phyloP scores from a whole-genome alignment of 2,329 filamentous ascomycete genomes.

The Kalmusia sp. region DNA sequence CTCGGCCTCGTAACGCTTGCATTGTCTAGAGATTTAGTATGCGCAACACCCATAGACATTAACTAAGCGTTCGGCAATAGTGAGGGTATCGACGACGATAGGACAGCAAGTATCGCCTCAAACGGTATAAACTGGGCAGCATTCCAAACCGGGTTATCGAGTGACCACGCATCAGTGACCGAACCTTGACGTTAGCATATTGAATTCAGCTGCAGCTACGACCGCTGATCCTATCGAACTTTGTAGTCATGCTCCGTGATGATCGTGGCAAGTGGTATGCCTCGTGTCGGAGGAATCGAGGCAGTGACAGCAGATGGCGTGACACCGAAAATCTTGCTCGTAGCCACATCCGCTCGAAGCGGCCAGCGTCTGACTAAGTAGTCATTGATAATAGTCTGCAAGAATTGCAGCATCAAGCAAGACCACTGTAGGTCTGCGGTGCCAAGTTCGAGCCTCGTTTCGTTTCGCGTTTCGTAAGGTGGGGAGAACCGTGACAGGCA shows the following conservation, averaged over 20 bases:
- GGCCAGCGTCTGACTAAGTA: background rate
- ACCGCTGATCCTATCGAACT: background rate
- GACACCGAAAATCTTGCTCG: background rate
- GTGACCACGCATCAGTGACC: conserved; percentile 1
- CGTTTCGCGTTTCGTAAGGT: conserved; percentile 20
- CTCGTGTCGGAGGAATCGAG: background rate
- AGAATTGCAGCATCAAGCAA: background rate
- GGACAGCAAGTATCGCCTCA: background rate
- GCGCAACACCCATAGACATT: background rate
- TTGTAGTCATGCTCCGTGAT: background rate
- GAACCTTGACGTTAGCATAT: conserved; percentile 7
- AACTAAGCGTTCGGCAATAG: background rate
- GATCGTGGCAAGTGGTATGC: background rate
- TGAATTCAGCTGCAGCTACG: background rate
- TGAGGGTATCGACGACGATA: background rate
- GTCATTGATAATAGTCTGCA: background rate
- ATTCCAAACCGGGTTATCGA: background rate
- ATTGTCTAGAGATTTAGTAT: background rate
- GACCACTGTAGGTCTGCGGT: background rate
- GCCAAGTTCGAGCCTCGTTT: conserved; percentile 14
- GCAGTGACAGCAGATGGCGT: background rate
- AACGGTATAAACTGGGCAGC: background rate
- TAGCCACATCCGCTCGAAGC: background rate
- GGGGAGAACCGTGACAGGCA: conserved; percentile 6
- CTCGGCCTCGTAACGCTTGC: too few relatives aligned